Evolutionary conservation across 2,329 filamentous ascomycete genomes (phyloP), one percentile per base, ranked within the genome.

Genomic region (Neonectria magnoliae): DNA sequence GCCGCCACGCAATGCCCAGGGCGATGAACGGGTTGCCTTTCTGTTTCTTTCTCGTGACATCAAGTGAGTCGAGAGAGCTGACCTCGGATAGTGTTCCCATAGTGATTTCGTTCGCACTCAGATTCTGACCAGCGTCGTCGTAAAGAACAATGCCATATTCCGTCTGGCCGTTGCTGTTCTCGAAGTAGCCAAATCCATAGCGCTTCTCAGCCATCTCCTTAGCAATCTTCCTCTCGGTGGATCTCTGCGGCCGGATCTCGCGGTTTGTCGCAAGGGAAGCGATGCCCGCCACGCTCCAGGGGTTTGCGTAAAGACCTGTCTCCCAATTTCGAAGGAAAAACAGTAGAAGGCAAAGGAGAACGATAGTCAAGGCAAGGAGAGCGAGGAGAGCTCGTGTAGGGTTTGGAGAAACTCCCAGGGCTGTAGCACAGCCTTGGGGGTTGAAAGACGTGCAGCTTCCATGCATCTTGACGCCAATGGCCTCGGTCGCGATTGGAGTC

Each of bases 1-100:
- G 57, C 2, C 79, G 73, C 79, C 80, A 82, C 1, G 70, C 73
- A 16, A 76, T 66, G 0, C 77, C 76, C 5, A 82, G 73, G 1
- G 78, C 70, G 22, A 81, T 72, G 48, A 82, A 81, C 0, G 79
- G 79, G 2, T 72, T 74, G 6, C 68, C 64, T 27, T 57, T 51
- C 3, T 57, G 44, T 3, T 47, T 67, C 10, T 48, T 60, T 10
- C 22, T 64, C 44, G 36, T 16, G 18, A 42, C 18, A 29, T 47
- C n/a, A 1, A 60, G 33, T 0, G 55, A 50, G 9, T 71, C 71
- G 3, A 71, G 42, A n/a, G 72, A 74, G 33, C 60, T 72, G 5
- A 66, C 58, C n/a, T 73, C 71, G 5, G 61, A 67, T 1, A 60
- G 16, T 7, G 50, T 9, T 4, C 47, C 48, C 9, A 18, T 25